Evolutionary conservation across 208 protist species (phyloP), one percentile per base, ranked within the genome.

Genomic region (Leishmania aethiopica): DNA sequence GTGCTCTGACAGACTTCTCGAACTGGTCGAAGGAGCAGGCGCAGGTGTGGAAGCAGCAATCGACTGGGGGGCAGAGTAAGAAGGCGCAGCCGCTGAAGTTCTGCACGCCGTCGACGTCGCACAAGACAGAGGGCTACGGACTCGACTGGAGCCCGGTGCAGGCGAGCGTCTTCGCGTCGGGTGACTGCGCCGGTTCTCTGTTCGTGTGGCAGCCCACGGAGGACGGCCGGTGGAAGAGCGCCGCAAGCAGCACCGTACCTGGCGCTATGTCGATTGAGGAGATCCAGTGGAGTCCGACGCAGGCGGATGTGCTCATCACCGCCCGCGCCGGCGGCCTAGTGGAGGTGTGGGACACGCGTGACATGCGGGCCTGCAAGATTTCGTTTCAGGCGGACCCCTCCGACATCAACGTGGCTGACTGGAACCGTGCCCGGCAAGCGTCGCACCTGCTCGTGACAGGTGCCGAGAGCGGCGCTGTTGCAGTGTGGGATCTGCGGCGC

Each of bases 381-480:
- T 37, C 78, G 55, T 98, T 95, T 89, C 91, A 91, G 77, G 94
- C 94, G 2, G 94, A 95, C 79, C 83, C 90, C 49, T 91, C 88
- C 15, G 99, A 99, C 88, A 99, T 99, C 78, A 99, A 99, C 90
- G 99, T 99, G 55, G 97, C 99, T 49, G 95, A 97, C 42, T 99
- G 99, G 98, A 99, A 99, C 92, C 90, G 83, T 67, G 93, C 89
- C 10, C 89, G 89, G 25, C 90, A 93, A 85, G 93, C 92, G 11
- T 96, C 93, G 35, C 98, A 99, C 84, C 90, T 99, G 45, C 87
- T 99, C n/a, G 97, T 96, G 40, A 99, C 98, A 3, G 99, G 99
- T 51, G 96, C 94, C 49, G 99, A 99, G 84, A 98, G 98, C 84
- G 99, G 99, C 67, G 92, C 91, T 13, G 98, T 99, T 53, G 94